These are phyloP conservation scores for Brachypodium distachyon DNA, from an alignment of 202 grass and related monocot genomes.

Conservation along the genomic window DNA sequence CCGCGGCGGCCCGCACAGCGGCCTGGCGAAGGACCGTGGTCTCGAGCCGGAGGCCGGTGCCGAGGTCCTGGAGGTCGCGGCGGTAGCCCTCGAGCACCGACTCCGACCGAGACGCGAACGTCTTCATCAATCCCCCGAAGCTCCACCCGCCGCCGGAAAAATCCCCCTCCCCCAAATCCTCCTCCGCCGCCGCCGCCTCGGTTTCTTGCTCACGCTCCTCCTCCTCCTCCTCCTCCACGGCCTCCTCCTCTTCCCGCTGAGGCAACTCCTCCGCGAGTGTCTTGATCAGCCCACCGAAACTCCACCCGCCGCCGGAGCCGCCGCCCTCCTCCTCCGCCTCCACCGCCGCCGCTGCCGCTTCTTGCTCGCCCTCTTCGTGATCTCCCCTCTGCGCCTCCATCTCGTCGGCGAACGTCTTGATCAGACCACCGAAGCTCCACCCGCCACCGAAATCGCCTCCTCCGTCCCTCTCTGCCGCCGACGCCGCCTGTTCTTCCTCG, in stretches of 20 bases:
- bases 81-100: constrained; percentile 59
- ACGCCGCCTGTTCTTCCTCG: not conserved
- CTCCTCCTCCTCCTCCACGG: not conserved
- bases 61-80: constrained; percentile 77
- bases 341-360: not conserved
- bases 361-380: not conserved
- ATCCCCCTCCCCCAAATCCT: not conserved
- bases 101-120: constrained; percentile 65
- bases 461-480: not conserved
- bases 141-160: constrained; percentile 22
- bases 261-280: constrained; percentile 46
- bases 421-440: constrained; percentile 62
- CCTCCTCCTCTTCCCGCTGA: constrained; percentile 1
- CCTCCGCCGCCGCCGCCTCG: not conserved
- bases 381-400: constrained; percentile 29
- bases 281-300: constrained; percentile 61
- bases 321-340: not conserved
- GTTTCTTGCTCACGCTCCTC: not conserved
- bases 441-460: constrained; percentile 15
- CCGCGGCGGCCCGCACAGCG: constrained; percentile 28
- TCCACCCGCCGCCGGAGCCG: constrained; percentile 27
- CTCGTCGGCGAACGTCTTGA: constrained; percentile 64
- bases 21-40: constrained; percentile 47
- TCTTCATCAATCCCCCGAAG: constrained; percentile 69
- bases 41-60: constrained; percentile 55